Evolutionary conservation across 768 basidiomycete species (phyloP), one percentile per base, ranked within the genome.

Genomic region (Xerocomus potaroensis): DNA sequence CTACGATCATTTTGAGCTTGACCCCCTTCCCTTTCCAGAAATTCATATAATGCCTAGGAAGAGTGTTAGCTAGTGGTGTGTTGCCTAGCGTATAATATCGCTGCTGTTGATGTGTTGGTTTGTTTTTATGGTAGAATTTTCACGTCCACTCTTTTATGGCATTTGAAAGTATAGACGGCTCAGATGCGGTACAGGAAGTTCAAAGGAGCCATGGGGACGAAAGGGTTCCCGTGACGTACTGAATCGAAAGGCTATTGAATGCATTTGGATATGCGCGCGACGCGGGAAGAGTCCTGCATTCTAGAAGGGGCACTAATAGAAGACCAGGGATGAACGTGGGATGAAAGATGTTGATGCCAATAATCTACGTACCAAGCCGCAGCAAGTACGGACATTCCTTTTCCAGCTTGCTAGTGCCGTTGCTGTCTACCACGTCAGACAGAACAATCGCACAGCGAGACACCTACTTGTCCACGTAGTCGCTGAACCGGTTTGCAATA

Each of bases 1-100:
- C 57, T 79, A 82, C 67, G 77, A 78, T 60, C 74, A 75, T 30
- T 84, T 83, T 53, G 81, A 84, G 65, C 69, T 83, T 63, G 84
- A 87, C 57, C 79, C 84, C 30, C 77, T 85, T 47, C 84, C 87
- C 37, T 87, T 84, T 60, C 75, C 80, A 56, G 70, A 76, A 71
- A 53, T 55, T 66, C 74, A 55, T 75, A 77, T 75, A 73, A 76
- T 60, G 56, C 69, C 64, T 79, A 79, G 67, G 74, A 77, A 70
- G 79, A 82, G 67, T 85, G 84, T 70, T 87, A 85, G 83, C 68
- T 85, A 83, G 76, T 67, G 45, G 51, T 54, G 49, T 48, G 50
- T 50, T 64, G 64, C 58, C 61, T 58, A 58, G 49, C 49, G 41
- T 59, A 53, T 61, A 69, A 64, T 51, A 41, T 54, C 41, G 31